Base-by-base conservation (phyloP, 345 rosid genomes). In the Corchorus capsularis region DNA sequence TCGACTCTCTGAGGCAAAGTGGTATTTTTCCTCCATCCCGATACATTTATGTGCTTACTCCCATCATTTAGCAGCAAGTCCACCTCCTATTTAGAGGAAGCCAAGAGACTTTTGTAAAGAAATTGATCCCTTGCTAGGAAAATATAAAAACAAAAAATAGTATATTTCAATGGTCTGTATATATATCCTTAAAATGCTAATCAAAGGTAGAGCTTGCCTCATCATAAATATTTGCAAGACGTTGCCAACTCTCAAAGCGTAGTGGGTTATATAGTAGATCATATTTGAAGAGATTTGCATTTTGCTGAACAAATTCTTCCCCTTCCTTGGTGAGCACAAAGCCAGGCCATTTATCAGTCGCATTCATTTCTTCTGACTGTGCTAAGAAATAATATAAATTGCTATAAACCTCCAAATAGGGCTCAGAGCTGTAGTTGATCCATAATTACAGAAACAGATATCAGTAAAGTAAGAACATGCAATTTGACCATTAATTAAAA, bases 311-410 rank as follows among this genome's bases (percentile, higher is more conserved):
- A 89, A 95, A 95, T 71, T 95, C 99, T 85, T 88, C 99, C 78
- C 99, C 99, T 87, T 95, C 99, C 84, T 87, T 91, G 32, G 98
- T 92, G 76, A 95, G 97, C 69, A 95, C 99, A 87, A 93, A 93
- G 74, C 99, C 98, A 5, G 99, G 95, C 98, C 97, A 92, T 77
- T 93, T 95, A 83, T 95, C 99, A 79, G 93, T 92, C 78, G 99
- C 94, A 82, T 84, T 95, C 89, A 88, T 89, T 85, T 95, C 99
- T 84, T 93, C 99, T 1, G 96, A 89, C 85, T 90, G 96, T 53
- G 92, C 98, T 70, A 93, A 80, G 79, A 87, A 89, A 82, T 90
- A 92, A 84, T 93, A 95, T 78, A 95, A 87, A 83, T 95, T 90
- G 86, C 86, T 68, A 81, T 92, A 93, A 79, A 95, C 92, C 72